Base-by-base conservation (phyloP, 2,329 filamentous ascomycete species). In the Endothia cerciana region DNA sequence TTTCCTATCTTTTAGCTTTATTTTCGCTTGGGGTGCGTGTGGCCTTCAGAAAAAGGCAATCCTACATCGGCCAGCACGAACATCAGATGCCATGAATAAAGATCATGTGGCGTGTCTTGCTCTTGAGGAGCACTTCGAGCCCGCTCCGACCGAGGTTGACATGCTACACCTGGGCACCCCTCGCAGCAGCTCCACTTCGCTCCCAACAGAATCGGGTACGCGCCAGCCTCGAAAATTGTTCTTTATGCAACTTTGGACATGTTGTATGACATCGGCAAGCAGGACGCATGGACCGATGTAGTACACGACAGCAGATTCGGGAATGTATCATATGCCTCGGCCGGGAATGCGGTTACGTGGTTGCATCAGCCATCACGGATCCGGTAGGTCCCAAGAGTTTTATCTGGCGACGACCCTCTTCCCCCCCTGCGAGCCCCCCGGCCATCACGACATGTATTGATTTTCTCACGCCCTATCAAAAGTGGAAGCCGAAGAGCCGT, bases 381-480 rank as follows among this genome's bases (percentile, higher is more conserved):
- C 30, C 22, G 62, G 62, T 51, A 63, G 62, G 62, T 63, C 53
- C 47, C 10, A 41, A 49, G 22, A 25, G 13, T 25, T n/a, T 38
- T 10, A 58, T 28, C 36, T 63, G 62, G 13, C 30, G 53, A 49
- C 25, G 33, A 38, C 41, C 30, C 47, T 19, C 28, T 19, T n/a
- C 36, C 33, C 22, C 17, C 8, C 25, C 19, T 33, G 51, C 51
- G 30, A 8, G n/a, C 25, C 11, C 53, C 43, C 43, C 51, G 28
- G 38, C 33, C 22, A 41, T 63, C 53, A 58, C 62, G 62, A 58
- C 62, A 59, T 63, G 3, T 40, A 40, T 41, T 36, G 17, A 41
- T 63, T n/a, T 33, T 53, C 41, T 58, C 22, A 25, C 13, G 28
- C 33, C 7, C n/a, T 63, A 59, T 63, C 62, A 51, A 63, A 63